phyloP scores from a whole-genome alignment of 768 basidiomycete genomes.

The Pleurotus cornucopiae region DNA sequence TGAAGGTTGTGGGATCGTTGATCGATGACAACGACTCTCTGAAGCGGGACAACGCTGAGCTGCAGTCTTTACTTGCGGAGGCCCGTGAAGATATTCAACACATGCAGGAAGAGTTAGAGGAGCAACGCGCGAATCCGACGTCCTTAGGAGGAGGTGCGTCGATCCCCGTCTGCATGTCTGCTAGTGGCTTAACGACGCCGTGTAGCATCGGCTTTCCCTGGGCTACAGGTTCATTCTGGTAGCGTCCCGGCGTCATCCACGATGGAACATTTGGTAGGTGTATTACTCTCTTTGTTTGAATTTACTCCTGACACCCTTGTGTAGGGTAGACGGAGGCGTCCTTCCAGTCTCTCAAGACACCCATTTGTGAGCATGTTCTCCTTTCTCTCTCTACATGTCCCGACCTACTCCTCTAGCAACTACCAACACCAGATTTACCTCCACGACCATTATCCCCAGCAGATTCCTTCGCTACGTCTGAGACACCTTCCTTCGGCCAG shows the following conservation, averaged over 20 bases:
- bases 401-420: conserved; percentile 25
- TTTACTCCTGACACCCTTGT: background rate
- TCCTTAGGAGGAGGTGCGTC: conserved; percentile 39
- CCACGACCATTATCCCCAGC: conserved; percentile 39
- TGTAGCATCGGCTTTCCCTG: background rate
- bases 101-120: conserved; percentile 73
- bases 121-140: conserved; percentile 51
- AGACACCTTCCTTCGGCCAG: conserved; percentile 22
- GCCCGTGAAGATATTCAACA: conserved; percentile 71
- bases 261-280: background rate
- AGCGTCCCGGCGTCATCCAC: background rate
- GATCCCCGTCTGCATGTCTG: background rate
- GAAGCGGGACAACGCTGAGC: conserved; percentile 76
- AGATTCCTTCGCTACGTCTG: conserved; percentile 30
- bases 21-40: conserved; percentile 82
- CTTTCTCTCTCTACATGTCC: background rate
- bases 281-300: background rate
- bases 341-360: conserved; percentile 18
- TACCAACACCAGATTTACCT: conserved; percentile 40
- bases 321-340: conserved; percentile 19
- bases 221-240: background rate
- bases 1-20: conserved; percentile 72
- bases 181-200: background rate
- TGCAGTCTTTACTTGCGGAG: conserved; percentile 69
- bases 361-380: conserved; percentile 18